A percentile compares a stretch with the other conserved stretches of the same genome.
Conservation (phyloP, 2,329 filamentous ascomycete species). For the Pseudofabraea citricarpa region DNA sequence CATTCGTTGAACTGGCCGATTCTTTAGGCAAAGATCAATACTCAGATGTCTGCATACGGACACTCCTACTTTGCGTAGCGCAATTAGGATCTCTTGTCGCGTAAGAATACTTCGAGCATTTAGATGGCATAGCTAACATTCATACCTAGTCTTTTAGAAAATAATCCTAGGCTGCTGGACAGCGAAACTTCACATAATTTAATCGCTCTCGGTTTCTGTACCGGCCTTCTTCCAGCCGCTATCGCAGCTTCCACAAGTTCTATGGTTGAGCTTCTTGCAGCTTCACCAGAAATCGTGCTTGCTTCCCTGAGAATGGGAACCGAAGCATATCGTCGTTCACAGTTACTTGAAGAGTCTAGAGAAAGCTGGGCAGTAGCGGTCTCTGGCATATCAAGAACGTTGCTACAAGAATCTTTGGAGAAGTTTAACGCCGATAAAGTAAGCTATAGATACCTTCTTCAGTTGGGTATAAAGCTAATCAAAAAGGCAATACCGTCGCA, state of each 20-base stretch:
- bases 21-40: background rate
- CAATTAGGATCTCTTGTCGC: background rate
- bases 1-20: constrained; percentile 1
- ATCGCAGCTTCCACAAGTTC: constrained; percentile 8
- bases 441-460: background rate
- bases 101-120: background rate
- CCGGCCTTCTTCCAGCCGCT: constrained; percentile 14
- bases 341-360: constrained; percentile 7
- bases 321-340: constrained; percentile 8
- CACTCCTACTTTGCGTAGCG: background rate
- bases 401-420: background rate
- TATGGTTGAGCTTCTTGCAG: constrained; percentile 6
- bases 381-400: constrained; percentile 5
- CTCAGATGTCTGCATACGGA: constrained; percentile 1
- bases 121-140: background rate
- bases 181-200: background rate
- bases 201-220: constrained; percentile 12
- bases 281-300: constrained; percentile 6
- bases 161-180: background rate
- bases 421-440: constrained; percentile 2
- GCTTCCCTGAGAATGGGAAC: constrained; percentile 13
- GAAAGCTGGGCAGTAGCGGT: constrained; percentile 1
- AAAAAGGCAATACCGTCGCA: constrained; percentile 3
- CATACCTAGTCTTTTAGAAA: background rate
- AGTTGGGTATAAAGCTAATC: background rate